Evolutionary conservation across 148 eudicot species (phyloP).

Genomic region (Amaranthus hypochondriacus): DNA sequence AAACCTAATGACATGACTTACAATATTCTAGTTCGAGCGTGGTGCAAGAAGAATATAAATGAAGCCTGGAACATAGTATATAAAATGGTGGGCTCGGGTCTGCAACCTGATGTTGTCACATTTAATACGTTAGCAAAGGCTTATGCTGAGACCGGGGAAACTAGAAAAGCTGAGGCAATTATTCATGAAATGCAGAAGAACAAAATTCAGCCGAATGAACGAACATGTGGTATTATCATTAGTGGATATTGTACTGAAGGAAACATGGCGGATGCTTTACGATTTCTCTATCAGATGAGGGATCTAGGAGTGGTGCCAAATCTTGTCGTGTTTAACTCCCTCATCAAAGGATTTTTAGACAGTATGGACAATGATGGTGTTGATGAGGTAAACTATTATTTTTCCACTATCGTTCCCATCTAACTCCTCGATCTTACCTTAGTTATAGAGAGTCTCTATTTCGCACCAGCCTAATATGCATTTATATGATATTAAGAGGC

Average conservation of each 20-base stretch:
- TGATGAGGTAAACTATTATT: constrained; percentile 58
- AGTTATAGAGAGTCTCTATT: neutral
- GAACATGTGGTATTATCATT: constrained; percentile 84
- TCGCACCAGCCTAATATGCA: neutral
- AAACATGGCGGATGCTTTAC: constrained; percentile 71
- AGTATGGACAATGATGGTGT: constrained; percentile 62
- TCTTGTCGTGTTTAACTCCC: constrained; percentile 73
- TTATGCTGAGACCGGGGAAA: constrained; percentile 65
- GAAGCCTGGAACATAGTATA: constrained; percentile 82
- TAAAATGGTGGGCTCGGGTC: constrained; percentile 66
- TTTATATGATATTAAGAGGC: too few relatives aligned
- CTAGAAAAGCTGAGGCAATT: constrained; percentile 69
- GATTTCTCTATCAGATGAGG: constrained; percentile 79
- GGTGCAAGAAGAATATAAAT: constrained; percentile 62
- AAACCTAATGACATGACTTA: constrained; percentile 85
- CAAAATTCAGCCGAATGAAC: constrained; percentile 57
- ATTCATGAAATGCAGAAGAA: constrained; percentile 66
- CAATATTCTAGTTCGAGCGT: constrained; percentile 72
- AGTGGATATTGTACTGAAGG: constrained; percentile 82
- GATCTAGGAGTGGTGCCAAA: constrained; percentile 66
- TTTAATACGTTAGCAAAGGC: constrained; percentile 73
- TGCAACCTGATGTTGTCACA: constrained; percentile 84
- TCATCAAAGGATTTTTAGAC: constrained; percentile 83
- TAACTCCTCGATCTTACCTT: neutral
- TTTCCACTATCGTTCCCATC: neutral